These are phyloP conservation scores for Ballota nigra DNA, from an alignment of 257 asterid genomes.

Conservation along the genomic window DNA sequence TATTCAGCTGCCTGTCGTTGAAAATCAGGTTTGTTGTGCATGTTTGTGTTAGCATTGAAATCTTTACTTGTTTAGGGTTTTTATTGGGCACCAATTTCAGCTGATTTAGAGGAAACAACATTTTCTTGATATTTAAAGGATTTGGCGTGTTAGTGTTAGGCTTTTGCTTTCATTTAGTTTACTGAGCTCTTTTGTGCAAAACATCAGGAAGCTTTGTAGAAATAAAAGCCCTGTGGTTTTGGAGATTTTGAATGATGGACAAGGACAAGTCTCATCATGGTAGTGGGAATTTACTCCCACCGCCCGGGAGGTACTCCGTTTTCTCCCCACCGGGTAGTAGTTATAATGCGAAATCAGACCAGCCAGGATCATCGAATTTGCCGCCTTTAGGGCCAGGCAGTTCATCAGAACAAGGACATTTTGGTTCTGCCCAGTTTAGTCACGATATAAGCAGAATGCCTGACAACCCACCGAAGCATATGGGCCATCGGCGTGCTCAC, in stretches of 20 bases:
- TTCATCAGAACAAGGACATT: slow-evolving; percentile 54
- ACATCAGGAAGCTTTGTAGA: slow-evolving; percentile 15
- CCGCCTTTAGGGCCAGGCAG: slow-evolving; percentile 63
- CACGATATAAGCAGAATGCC: slow-evolving; percentile 90
- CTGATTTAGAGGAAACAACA: background rate
- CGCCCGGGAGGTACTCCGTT: slow-evolving; percentile 67
- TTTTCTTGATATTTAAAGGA: background rate
- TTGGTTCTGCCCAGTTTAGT: slow-evolving; percentile 61
- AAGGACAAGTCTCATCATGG: slow-evolving; percentile 61
- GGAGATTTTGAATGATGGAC: slow-evolving; percentile 51
- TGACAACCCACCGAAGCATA: slow-evolving; percentile 76
- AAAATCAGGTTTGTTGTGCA: background rate
- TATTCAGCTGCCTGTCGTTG: slow-evolving; percentile 11
- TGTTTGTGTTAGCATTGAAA: background rate
- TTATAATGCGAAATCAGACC: slow-evolving; percentile 46
- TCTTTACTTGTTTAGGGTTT: slow-evolving; percentile 26
- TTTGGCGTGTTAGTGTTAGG: background rate
- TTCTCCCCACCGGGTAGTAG: slow-evolving; percentile 59
- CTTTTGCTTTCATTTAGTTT: slow-evolving; percentile 20
- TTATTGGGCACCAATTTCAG: slow-evolving; percentile 14
- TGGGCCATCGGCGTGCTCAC: slow-evolving; percentile 91
- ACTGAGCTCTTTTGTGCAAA: slow-evolving; percentile 14
- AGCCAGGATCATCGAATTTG: slow-evolving; percentile 47
- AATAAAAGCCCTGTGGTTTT: slow-evolving; percentile 2
- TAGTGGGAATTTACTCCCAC: slow-evolving; percentile 61